Evolutionary conservation across 73 alveolate species (phyloP), one percentile per base, ranked within the genome.

Genomic region (Urostyla sp.): DNA sequence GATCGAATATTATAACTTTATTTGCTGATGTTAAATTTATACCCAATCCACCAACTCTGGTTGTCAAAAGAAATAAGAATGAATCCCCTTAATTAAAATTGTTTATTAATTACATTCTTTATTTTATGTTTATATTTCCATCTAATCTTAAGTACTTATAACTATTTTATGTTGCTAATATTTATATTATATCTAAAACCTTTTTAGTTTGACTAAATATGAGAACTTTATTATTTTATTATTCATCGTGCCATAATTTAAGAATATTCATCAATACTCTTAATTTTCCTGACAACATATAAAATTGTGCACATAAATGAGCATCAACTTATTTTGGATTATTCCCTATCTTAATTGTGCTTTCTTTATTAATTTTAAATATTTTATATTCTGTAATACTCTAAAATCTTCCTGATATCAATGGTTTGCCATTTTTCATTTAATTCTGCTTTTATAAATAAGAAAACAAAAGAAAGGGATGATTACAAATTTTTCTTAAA

Each of bases 171-270:
- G 44, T 10, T 2, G 85, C 20, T 7, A 85, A 13, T 18, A 55
- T 78, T 35, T 85, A 97, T 40, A 98, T 74, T n/a, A 98, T 87
- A 80, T 96, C 98, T 46, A 98, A 85, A 72, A 96, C 79, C 40
- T 91, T 94, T 63, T 98, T 97, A 92, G 97, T 94, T 90, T 98
- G 96, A 27, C 98, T 88, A 80, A 98, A 98, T 51, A 98, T 95
- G 76, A 97, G 91, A 40, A 97, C 96, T 85, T 97, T 97, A 50
- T 91, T 88, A 27, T 78, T 81, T 13, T 23, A 72, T 23, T 75
- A 78, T 36, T 56, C n/a, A 35, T 43, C 34, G 27, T 80, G 72
- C 92, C 93, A 92, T 31, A 88, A 88, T 43, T 55, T 54, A 6
- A 85, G 80, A 20, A 85, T 13, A n/a, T 76, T 61, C 45, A 60